Evolutionary conservation across 2,329 filamentous ascomycete species (phyloP).

Genomic region (Botrytis cinerea): DNA sequence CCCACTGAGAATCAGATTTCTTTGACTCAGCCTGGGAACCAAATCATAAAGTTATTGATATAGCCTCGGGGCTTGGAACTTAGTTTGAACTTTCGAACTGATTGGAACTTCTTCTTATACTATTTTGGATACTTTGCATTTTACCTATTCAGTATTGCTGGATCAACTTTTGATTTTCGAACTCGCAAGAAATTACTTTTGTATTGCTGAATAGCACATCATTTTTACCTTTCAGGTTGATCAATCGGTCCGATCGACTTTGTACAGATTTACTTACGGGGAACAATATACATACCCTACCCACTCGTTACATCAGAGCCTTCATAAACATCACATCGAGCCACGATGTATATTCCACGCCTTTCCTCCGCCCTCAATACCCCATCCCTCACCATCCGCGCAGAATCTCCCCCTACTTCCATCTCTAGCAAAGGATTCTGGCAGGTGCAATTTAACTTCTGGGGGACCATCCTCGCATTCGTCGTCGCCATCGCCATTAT

Average conservation of each 20-base stretch:
- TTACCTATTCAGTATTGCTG: neutral
- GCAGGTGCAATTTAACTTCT: slow-evolving; percentile 13
- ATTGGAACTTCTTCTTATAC: neutral
- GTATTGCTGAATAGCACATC: neutral
- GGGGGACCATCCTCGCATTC: slow-evolving; percentile 15
- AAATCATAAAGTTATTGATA: slow-evolving; percentile 9
- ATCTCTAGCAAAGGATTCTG: neutral
- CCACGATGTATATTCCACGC: slow-evolving; percentile 8
- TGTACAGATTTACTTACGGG: neutral
- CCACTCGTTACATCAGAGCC: neutral
- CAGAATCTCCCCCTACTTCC: neutral
- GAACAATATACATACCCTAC: neutral
- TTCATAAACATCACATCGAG: neutral
- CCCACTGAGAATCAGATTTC: neutral
- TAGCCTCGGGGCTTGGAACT: neutral
- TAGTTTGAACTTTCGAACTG: neutral
- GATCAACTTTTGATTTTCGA: slow-evolving; percentile 3
- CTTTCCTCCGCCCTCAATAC: neutral
- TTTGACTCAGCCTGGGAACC: neutral
- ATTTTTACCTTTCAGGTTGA: slow-evolving; percentile 2
- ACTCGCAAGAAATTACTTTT: neutral
- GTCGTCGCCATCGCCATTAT: neutral
- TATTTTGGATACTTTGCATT: neutral
- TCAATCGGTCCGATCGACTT: neutral
- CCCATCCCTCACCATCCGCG: neutral